Evolutionary conservation across 371 early-diverging fungal species (phyloP).

Genomic region (Actinomortierella ambigua): DNA sequence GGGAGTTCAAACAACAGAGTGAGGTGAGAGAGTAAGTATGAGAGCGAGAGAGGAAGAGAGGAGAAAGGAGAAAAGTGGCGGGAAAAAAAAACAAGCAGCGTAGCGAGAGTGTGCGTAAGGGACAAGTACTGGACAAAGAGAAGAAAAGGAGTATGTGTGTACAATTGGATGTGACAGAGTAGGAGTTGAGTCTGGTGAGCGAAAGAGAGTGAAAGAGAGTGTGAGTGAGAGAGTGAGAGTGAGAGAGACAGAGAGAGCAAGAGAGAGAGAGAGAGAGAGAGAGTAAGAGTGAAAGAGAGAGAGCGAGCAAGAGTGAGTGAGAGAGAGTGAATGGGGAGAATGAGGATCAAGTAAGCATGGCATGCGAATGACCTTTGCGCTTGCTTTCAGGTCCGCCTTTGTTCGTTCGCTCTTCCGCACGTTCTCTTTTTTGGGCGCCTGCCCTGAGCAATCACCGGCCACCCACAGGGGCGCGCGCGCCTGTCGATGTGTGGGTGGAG

Average conservation of each 20-base stretch:
- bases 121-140: no score
- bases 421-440: not conserved
- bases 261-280: not conserved
- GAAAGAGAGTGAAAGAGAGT: not conserved
- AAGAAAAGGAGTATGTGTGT: not conserved
- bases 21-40: not conserved
- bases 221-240: not conserved
- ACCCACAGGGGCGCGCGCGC: no score
- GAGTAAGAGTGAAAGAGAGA: not conserved
- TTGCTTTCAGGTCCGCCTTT: not conserved
- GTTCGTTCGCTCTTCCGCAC: not conserved
- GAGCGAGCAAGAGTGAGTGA: conserved; percentile 4
- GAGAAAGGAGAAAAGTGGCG: no score
- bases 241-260: conserved; percentile 2
- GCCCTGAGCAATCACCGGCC: no score
- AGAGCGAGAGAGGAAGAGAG: conserved; percentile 5
- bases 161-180: not conserved
- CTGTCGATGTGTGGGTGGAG: no score
- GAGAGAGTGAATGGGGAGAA: not conserved
- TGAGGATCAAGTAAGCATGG: conserved; percentile 3
- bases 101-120: no score
- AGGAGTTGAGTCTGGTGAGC: no score
- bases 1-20: not conserved
- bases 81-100: no score
- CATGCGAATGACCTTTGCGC: not conserved